A percentile compares a stretch with the other conserved stretches of the same genome.
Evolutionary conservation across 1,139 yeast species (phyloP).

Genomic region (Trichomonascaceae sp.): DNA sequence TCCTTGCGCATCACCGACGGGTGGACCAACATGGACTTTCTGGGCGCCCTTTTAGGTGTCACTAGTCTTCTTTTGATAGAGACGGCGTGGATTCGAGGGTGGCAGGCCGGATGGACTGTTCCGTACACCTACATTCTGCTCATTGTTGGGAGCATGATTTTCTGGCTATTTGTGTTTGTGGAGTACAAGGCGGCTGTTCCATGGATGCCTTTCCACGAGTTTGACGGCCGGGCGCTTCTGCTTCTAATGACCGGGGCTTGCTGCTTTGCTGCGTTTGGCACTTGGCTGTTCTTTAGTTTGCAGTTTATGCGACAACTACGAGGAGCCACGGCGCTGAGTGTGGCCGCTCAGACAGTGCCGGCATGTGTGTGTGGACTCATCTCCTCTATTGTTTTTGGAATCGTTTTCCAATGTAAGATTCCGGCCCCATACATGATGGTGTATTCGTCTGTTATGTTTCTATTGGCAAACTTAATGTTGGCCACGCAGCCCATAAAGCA

Average conservation of each 20-base stretch:
- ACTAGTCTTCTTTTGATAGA: slow-evolving; percentile 37
- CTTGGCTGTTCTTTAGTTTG: slow-evolving; percentile 39
- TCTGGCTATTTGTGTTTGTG: slow-evolving; percentile 28
- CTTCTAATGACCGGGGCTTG: slow-evolving; percentile 38
- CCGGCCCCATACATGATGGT: background rate
- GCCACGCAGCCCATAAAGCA: slow-evolving; percentile 15
- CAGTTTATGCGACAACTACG: slow-evolving; percentile 29
- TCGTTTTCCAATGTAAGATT: background rate
- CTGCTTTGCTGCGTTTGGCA: slow-evolving; percentile 52
- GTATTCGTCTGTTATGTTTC: background rate
- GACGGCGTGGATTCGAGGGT: slow-evolving; percentile 50
- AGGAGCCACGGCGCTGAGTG: slow-evolving; percentile 24
- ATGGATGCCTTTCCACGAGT: slow-evolving; percentile 32
- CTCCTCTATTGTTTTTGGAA: slow-evolving; percentile 28
- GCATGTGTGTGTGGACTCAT: slow-evolving; percentile 30
- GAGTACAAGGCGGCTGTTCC: slow-evolving; percentile 32
- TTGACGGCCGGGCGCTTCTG: slow-evolving; percentile 32
- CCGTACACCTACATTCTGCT: slow-evolving; percentile 39
- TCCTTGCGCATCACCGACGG: too few relatives aligned
- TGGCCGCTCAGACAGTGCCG: slow-evolving; percentile 26
- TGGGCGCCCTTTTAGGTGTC: slow-evolving; percentile 36
- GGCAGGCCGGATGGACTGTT: slow-evolving; percentile 41
- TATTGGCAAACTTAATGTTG: background rate
- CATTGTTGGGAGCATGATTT: slow-evolving; percentile 33
- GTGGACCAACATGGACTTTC: slow-evolving; percentile 32